These are phyloP conservation scores for Cerrena zonata DNA, from an alignment of 1,284 basidiomycete species.

Conservation along the genomic window DNA sequence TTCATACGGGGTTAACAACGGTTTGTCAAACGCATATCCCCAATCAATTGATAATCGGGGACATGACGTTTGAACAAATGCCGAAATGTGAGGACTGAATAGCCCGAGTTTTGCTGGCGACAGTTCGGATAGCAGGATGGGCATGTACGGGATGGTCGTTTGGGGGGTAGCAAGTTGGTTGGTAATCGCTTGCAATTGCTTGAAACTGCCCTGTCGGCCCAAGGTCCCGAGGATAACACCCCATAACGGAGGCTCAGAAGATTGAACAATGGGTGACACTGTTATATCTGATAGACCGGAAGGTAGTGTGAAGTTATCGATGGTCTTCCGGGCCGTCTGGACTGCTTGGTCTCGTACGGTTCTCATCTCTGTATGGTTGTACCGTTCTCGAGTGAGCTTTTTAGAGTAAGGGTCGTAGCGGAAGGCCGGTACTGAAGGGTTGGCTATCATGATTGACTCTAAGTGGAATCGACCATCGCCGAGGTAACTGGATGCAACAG, in stretches of 20 bases:
- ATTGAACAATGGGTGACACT: slow-evolving; percentile 1
- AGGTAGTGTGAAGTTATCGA: slow-evolving; percentile 32
- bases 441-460: slow-evolving; percentile 98
- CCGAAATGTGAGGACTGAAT: slow-evolving; percentile 75
- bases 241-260: slow-evolving; percentile 51
- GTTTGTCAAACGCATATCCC: slow-evolving; percentile 91
- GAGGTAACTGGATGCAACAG: slow-evolving; percentile 67
- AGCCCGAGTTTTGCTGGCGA: slow-evolving; percentile 89
- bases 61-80: slow-evolving; percentile 94
- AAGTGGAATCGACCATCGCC: slow-evolving; percentile 98
- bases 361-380: slow-evolving; percentile 88
- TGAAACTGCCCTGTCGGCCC: slow-evolving; percentile 89
- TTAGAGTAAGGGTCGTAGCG: slow-evolving; percentile 98
- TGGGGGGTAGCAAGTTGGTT: slow-evolving; percentile 53
- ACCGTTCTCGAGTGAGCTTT: slow-evolving; percentile 89
- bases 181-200: slow-evolving; percentile 82
- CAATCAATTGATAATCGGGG: slow-evolving; percentile 96
- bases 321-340: slow-evolving; percentile 61
- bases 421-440: slow-evolving; percentile 92
- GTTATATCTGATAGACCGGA: background rate
- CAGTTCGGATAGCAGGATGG: slow-evolving; percentile 90
- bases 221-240: slow-evolving; percentile 94
- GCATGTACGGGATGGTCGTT: slow-evolving; percentile 69
- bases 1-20: slow-evolving; percentile 92
- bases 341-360: slow-evolving; percentile 73